Evolutionary conservation across 257 asterid genomes (phyloP).

Genomic region (Nicotiana otophora): DNA sequence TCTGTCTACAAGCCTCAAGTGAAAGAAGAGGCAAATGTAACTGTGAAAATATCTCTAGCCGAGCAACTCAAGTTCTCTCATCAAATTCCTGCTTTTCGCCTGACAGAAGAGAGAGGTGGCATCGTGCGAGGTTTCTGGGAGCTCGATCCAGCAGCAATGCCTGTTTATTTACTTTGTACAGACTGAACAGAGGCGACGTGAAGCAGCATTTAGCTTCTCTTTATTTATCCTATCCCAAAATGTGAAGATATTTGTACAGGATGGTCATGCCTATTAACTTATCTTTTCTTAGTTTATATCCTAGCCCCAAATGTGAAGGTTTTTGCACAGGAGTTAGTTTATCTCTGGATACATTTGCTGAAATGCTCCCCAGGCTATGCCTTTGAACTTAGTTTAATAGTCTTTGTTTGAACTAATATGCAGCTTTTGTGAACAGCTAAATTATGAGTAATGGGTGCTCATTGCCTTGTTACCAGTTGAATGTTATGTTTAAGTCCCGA

Average conservation of each 20-base stretch:
- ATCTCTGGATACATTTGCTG: neutral
- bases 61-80: conserved; percentile 35
- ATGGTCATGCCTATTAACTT: neutral
- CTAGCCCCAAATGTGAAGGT: neutral
- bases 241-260: neutral
- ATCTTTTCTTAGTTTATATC: neutral
- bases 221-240: neutral
- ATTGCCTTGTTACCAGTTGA: neutral
- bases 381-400: neutral
- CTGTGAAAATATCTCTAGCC: conserved; percentile 6
- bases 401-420: neutral
- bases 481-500: too few species aligned
- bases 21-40: neutral
- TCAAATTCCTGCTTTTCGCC: conserved; percentile 29
- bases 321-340: neutral
- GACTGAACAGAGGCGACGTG: conserved; percentile 4
- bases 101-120: conserved; percentile 26
- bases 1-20: conserved; percentile 26
- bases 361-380: neutral
- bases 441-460: neutral
- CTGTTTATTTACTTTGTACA: conserved; percentile 6
- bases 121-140: conserved; percentile 25
- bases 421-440: neutral
- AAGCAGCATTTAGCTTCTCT: neutral
- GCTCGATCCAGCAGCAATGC: conserved; percentile 32